Evolutionary conservation across 345 rosid species (phyloP), one percentile per base, ranked within the genome.

Genomic region (Mallotus nudiflorus): DNA sequence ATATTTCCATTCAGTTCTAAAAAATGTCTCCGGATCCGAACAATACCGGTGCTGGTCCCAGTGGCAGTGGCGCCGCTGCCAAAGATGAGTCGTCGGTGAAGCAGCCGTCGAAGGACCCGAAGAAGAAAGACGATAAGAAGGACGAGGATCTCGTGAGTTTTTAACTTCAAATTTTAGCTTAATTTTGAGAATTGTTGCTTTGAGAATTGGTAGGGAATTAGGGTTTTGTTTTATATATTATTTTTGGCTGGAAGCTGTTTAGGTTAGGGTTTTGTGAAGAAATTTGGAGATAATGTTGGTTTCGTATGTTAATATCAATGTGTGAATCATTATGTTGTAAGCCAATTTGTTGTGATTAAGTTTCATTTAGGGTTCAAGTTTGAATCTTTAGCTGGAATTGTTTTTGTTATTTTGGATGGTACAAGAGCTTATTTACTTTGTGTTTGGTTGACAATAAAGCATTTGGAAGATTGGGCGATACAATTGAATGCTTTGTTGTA

Each of bases 51-150:
- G 81, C 78, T 49, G 78, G 81, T 62, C 82, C 69, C 53, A 77
- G 81, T 64, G 84, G 73, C 35, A 62, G 76, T 40, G 80, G 80
- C 46, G 73, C 82, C 65, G 72, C 82, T 62, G 48, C 81, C 71
- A 83, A 77, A 39, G 93, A 85, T 24, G 87, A 90, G 78, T 76
- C 89, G 29, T 3, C 87, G 56, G 57, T 40, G 54, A 92, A 92
- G 76, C 86, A 79, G 42, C 96, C 93, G 49, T 58, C 92, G 13
- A 93, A 93, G 79, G 98, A 91, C 76, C 84, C 84, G 3, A 91
- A 94, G 84, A 94, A 87, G 91, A 89, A 87, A 76, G 96, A 91
- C 53, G 98, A 89, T 49, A 91, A 91, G 77, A 93, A 90, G 79
- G 96, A 93, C 8, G 97, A 94, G 68, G 97, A 91, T 82, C 82